These are phyloP conservation scores for Microcos paniculata DNA, from an alignment of 345 rosid genomes.

Conservation along the genomic window DNA sequence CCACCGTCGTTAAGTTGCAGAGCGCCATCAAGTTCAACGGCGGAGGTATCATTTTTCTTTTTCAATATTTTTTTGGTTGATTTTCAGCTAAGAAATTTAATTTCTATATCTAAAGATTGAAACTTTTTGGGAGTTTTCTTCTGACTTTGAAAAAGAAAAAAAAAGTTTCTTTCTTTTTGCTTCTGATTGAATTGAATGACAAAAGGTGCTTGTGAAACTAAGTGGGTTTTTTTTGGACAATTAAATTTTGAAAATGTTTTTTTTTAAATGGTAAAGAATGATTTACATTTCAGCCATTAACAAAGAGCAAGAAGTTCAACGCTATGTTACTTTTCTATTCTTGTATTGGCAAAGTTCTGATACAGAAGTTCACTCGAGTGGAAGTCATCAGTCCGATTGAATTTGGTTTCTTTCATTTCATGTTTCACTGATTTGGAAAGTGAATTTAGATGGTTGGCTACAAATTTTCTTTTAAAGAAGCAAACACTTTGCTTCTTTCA, in stretches of 20 bases:
- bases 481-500: not conserved
- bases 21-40: conserved; percentile 96
- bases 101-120: not conserved
- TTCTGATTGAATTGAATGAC: too few species aligned
- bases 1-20: conserved; percentile 69
- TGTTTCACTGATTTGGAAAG: not conserved
- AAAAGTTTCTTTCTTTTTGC: too few species aligned
- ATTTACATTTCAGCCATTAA: not conserved
- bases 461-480: not conserved
- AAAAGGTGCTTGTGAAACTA: not conserved
- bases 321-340: not conserved
- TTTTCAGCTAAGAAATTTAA: not conserved
- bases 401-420: not conserved
- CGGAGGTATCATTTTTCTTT: conserved; percentile 53
- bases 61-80: not conserved
- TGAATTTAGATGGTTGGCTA: not conserved
- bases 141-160: too few species aligned
- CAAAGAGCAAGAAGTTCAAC: too few species aligned
- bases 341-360: not conserved
- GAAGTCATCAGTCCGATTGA: not conserved
- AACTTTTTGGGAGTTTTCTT: not conserved
- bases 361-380: not conserved
- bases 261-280: not conserved
- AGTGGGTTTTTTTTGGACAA: not conserved
- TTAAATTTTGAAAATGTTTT: not conserved